Conservation (phyloP, 176 grass and related monocot species). For the Musa schizocarpa region DNA sequence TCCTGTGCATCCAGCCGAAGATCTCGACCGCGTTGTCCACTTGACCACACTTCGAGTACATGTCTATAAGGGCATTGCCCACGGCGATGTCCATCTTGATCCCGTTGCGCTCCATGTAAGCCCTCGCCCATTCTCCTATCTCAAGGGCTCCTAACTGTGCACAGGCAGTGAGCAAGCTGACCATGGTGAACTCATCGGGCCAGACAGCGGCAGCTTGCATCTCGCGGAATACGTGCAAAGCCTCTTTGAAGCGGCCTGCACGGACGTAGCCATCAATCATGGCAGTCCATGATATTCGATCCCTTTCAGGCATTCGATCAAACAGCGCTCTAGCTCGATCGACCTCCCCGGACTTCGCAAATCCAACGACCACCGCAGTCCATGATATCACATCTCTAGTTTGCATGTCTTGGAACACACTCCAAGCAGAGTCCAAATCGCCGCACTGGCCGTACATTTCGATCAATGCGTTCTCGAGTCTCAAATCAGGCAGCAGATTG, state of each 20-base stretch:
- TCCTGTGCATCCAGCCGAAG: slow-evolving; percentile 49
- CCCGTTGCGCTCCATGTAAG: slow-evolving; percentile 55
- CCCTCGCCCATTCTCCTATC: slow-evolving; percentile 60
- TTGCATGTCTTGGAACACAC: slow-evolving; percentile 45
- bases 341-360: slow-evolving; percentile 31
- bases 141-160: slow-evolving; percentile 76
- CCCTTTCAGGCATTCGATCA: slow-evolving; percentile 56
- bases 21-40: slow-evolving; percentile 39
- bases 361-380: slow-evolving; percentile 52
- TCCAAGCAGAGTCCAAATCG: slow-evolving; percentile 42
- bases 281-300: slow-evolving; percentile 51
- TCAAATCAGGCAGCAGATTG: slow-evolving; percentile 40
- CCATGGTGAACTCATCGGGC: slow-evolving; percentile 68
- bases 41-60: slow-evolving; percentile 75
- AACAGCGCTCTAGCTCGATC: slow-evolving; percentile 46
- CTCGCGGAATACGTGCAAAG: slow-evolving; percentile 49
- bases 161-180: slow-evolving; percentile 59
- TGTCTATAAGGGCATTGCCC: slow-evolving; percentile 64
- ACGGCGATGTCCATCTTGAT: slow-evolving; percentile 53
- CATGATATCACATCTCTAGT: slow-evolving; percentile 47
- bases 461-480: slow-evolving; percentile 48
- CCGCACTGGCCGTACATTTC: slow-evolving; percentile 65
- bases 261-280: slow-evolving; percentile 65
- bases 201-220: slow-evolving; percentile 37
- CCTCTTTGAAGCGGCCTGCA: slow-evolving; percentile 39